These are phyloP conservation scores for Solanum ossicruentum DNA, from an alignment of 257 asterid species.

Conservation along the genomic window DNA sequence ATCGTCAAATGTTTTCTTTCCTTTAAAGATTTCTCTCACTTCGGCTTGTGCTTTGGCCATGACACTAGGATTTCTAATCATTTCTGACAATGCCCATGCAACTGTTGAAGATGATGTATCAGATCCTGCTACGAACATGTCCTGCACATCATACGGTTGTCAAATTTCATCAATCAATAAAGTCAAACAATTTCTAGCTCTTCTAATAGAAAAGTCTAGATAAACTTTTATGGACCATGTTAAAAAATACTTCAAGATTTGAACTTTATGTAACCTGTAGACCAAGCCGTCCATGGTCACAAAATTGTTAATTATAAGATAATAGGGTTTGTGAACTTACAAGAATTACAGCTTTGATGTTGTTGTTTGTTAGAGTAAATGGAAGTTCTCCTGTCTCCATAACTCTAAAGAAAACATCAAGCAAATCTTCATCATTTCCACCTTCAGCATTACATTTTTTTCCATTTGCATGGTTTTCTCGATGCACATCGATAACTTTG, in stretches of 20 bases:
- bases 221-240: neutral
- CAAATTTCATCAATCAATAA: neutral
- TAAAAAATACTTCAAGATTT: neutral
- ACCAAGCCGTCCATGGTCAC: neutral
- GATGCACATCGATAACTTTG: neutral
- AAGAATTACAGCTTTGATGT: neutral
- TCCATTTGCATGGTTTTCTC: neutral
- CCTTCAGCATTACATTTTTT: neutral
- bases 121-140: neutral
- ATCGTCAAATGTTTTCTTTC: neutral
- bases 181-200: neutral
- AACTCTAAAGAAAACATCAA: neutral
- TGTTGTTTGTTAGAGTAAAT: neutral
- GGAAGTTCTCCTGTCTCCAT: neutral
- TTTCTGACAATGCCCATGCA: conserved; percentile 1
- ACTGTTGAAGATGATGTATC: neutral
- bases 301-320: neutral
- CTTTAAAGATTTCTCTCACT: neutral
- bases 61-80: neutral
- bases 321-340: neutral
- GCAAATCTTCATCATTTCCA: neutral
- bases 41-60: neutral
- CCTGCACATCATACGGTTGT: neutral
- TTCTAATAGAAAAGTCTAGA: neutral
- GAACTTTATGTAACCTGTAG: neutral